These are phyloP conservation scores for Friedmanniomyces simplex DNA, from an alignment of 495 filamentous ascomycete genomes.

Conservation along the genomic window DNA sequence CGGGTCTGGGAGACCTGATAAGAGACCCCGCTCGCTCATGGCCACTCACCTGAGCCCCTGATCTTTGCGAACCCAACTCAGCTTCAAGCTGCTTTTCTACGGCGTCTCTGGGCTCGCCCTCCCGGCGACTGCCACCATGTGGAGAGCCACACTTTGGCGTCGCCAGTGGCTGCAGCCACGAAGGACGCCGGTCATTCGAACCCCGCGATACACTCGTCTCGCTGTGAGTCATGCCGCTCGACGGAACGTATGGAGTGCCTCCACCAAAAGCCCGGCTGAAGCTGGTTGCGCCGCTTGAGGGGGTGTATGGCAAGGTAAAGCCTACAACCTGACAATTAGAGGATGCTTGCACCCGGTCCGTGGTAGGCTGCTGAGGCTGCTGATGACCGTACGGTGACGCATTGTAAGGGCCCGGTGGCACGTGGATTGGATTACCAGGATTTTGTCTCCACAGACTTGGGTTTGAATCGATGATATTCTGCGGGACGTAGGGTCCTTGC, in stretches of 20 bases:
- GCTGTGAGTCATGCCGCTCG: not conserved
- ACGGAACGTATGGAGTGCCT: not conserved
- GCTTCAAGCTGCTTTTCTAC: not conserved
- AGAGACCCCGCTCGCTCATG: too few relatives aligned
- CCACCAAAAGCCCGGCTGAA: not conserved
- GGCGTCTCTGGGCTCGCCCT: not conserved
- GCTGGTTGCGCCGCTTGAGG: not conserved
- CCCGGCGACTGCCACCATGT: not conserved
- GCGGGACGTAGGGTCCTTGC: not conserved
- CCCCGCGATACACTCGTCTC: not conserved
- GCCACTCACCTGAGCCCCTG: too few relatives aligned
- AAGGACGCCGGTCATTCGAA: not conserved
- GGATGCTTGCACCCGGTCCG: too few relatives aligned
- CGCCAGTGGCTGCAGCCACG: not conserved
- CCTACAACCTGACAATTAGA: not conserved
- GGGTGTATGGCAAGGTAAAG: not conserved
- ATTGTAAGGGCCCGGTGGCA: too few relatives aligned
- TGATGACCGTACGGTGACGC: too few relatives aligned
- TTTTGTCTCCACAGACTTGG: not conserved
- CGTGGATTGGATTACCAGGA: too few relatives aligned
- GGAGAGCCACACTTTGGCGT: not conserved
- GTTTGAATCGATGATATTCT: not conserved
- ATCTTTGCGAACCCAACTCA: not conserved
- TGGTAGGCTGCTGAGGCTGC: too few relatives aligned
- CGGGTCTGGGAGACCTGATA: too few relatives aligned